These are phyloP conservation scores for Arabidopsis lyrata DNA, from an alignment of 441 rosid species.

Conservation along the genomic window DNA sequence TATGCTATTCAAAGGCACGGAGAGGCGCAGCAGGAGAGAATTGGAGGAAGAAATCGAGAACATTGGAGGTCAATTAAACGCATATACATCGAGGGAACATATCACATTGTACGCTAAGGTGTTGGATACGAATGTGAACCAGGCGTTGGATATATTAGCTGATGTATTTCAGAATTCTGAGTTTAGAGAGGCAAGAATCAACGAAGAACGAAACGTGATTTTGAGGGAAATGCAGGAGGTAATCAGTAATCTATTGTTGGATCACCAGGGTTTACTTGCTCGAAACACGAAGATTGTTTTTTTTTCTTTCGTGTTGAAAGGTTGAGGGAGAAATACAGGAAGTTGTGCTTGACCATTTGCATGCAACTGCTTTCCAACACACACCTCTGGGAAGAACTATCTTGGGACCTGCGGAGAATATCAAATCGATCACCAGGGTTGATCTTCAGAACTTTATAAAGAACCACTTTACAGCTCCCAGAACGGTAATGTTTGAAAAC, in stretches of 20 bases:
- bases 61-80: conserved; percentile 87
- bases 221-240: conserved; percentile 98
- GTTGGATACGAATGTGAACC: conserved; percentile 65
- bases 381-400: conserved; percentile 93
- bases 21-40: conserved; percentile 56
- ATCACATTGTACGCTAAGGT: conserved; percentile 88
- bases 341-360: conserved; percentile 94
- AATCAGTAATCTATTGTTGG: background rate
- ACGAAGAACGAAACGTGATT: conserved; percentile 83
- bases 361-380: conserved; percentile 93
- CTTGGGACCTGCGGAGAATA: conserved; percentile 89
- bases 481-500: conserved; percentile 62
- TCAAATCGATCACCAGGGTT: conserved; percentile 74
- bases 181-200: conserved; percentile 68
- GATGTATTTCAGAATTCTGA: conserved; percentile 87
- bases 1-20: conserved; percentile 91
- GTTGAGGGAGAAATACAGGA: conserved; percentile 96
- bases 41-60: conserved; percentile 87
- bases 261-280: background rate
- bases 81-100: conserved; percentile 90
- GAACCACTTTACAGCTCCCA: conserved; percentile 94
- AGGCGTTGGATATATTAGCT: conserved; percentile 76
- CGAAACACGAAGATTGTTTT: background rate
- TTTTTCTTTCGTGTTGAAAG: conserved; percentile 42
- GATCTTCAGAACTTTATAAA: conserved; percentile 82